Base-by-base conservation (phyloP, 768 basidiomycete genomes). In the Phaffia tasmanica region DNA sequence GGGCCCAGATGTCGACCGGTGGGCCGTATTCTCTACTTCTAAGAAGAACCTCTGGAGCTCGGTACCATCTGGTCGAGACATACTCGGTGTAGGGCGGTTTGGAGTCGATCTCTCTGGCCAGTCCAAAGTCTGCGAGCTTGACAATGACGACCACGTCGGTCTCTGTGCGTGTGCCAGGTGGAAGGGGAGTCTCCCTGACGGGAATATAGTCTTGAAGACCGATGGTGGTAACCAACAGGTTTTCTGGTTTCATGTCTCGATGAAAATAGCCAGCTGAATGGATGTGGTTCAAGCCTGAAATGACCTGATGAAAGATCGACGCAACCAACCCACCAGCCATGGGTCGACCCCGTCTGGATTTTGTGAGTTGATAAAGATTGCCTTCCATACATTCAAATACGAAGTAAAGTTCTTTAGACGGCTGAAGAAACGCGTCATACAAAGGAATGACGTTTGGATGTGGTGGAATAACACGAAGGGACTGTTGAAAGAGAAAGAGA, bases 371-470 rank as follows among this genome's bases (percentile, higher is more conserved):
- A 78, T 94, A 99, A 57, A 99, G 84, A 78, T 99, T 98, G 74
- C 95, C 95, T 77, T 99, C 95, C 95, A 99, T 98, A 73, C 92
- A 93, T 78, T 99, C 95, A 78, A 99, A 99, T 57, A 98, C 94
- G 74, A 98, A 98, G 77, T 98, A 95, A 72, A 99, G 88, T 77
- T 99, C 93, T 77, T 89, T 90, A 69, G 89, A 83, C 5, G 95
- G 95, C n/a, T 92, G 84, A 71, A 99, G 88, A 80, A 98, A 99
- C 74, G 90, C 93, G 78, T 99, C 95, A 81, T 98, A 99, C 72
- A 99, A 82, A 67, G 95, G 94, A 76, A 99, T 97, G 78, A 99
- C 90, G 75, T 94, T 92, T 30, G 88, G 88, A 78, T 99, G 95
- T 75, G 88, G 86, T 46, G 92, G 86, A 74, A 99, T 97, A 69